Conservation (phyloP, 352 stramenopile genomes). For the Thraustotheca clavata region DNA sequence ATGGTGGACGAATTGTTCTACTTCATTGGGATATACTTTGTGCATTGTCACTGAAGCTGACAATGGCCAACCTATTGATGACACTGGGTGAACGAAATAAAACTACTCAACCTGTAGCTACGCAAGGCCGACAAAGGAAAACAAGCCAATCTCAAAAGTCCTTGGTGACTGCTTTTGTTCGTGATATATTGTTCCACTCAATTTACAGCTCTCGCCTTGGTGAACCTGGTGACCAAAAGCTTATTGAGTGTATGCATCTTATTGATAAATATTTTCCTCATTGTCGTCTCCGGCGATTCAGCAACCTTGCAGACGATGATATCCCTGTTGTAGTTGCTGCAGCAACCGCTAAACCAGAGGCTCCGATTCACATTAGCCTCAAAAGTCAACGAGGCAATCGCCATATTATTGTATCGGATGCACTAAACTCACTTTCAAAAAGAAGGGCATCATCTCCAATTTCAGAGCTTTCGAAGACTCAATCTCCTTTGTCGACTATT, state of each 20-base stretch:
- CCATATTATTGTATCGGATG: background rate
- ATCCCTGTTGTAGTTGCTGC: background rate
- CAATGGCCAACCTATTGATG: conserved; percentile 42
- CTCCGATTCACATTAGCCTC: too few species aligned
- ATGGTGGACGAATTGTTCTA: conserved; percentile 47
- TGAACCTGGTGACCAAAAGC: conserved; percentile 25
- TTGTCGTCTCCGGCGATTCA: conserved; percentile 54
- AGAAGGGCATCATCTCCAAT: too few species aligned
- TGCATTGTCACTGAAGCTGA: conserved; percentile 28
- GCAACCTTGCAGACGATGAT: conserved; percentile 40
- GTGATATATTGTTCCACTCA: conserved; percentile 67
- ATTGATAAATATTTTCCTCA: conserved; percentile 67
- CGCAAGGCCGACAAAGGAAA: conserved; percentile 6
- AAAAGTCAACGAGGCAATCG: too few species aligned
- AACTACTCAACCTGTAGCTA: conserved; percentile 28
- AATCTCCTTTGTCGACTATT: background rate
- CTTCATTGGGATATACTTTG: conserved; percentile 51
- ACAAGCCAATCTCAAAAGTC: conserved; percentile 34
- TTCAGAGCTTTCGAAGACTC: background rate
- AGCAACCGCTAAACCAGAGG: background rate
- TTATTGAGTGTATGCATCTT: conserved; percentile 36
- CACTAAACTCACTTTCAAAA: too few species aligned
- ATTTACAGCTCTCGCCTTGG: conserved; percentile 43
- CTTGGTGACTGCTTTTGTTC: conserved; percentile 50
- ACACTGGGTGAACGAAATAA: conserved; percentile 44